Percentiles rank a stretch among this genome's conserved stretches.
Conservation (phyloP, 2,329 filamentous ascomycete species). For the Verticillium longisporum region DNA sequence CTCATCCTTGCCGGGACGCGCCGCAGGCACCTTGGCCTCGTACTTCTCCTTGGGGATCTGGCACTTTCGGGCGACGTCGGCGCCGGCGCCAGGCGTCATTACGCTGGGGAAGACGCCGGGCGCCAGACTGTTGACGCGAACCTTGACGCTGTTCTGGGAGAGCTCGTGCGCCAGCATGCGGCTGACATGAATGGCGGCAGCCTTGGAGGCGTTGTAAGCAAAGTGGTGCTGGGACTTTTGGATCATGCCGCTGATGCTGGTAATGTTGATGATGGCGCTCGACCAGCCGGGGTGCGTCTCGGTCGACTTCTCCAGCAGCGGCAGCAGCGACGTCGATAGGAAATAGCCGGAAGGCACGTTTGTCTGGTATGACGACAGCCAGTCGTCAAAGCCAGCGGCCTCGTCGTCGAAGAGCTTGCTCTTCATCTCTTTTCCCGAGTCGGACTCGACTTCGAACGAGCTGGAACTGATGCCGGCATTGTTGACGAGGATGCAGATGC, state of each 20-base stretch:
- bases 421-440: slow-evolving; percentile 45
- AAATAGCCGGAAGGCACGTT: slow-evolving; percentile 69
- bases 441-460: slow-evolving; percentile 46
- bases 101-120: slow-evolving; percentile 66
- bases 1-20: slow-evolving; percentile 60
- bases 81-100: slow-evolving; percentile 53
- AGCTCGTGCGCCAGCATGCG: slow-evolving; percentile 58
- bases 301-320: slow-evolving; percentile 49
- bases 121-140: slow-evolving; percentile 66
- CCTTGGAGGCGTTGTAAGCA: slow-evolving; percentile 58
- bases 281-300: slow-evolving; percentile 39
- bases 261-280: slow-evolving; percentile 60
- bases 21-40: slow-evolving; percentile 54
- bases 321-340: slow-evolving; percentile 54
- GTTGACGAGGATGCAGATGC: slow-evolving; percentile 61
- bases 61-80: slow-evolving; percentile 46
- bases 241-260: slow-evolving; percentile 58
- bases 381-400: slow-evolving; percentile 53
- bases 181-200: slow-evolving; percentile 56
- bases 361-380: slow-evolving; percentile 65
- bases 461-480: slow-evolving; percentile 58
- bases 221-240: slow-evolving; percentile 60
- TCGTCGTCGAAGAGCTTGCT: slow-evolving; percentile 62
- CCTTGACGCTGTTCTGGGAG: slow-evolving; percentile 49
- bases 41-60: slow-evolving; percentile 51